Base-by-base conservation (phyloP, 345 rosid genomes). In the Odontarrhena argentea region DNA sequence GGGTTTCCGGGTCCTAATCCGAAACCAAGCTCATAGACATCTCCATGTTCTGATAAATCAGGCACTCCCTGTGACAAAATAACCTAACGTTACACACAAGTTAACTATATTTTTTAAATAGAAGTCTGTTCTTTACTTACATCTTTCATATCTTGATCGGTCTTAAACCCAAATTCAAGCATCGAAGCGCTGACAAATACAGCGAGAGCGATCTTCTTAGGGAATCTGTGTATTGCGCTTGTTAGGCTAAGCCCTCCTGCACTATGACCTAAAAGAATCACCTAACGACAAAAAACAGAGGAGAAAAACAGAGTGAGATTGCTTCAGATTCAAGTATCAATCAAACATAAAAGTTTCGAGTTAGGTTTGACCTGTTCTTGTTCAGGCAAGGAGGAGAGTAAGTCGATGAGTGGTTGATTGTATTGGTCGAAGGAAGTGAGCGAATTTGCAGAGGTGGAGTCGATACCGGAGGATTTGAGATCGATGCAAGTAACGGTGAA, bases 191-290 rank as follows among this genome's bases (percentile, higher is more conserved):
- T 91, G 47, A 92, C 49, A 42, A 79, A 92, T 2, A 87, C 89
- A 0, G 89, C 93, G 12, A 79, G 69, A n/a, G 68, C 63, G 49
- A 92, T 84, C 80, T 87, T 89, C 55, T 79, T 70, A 14, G 84
- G 69, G 35, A 86, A 89, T 65, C 65, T 80, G 43, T 80, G 81
- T 58, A 75, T 79, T 32, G 86, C 89, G 52, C 80, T 79, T 2
- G 96, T 92, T 42, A 92, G 63, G 60, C 86, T 87, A 38, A 92
- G 79, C 41, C 98, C 98, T 60, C 96, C 98, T 2, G 98, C 96
- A 63, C 98, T 92, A 54, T 92, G 98, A 1, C 96, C 98, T 9
- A 89, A 96, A 72, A 92, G 66, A 68, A 92, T 79, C 49, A 92
- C 98, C 98, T 92, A 70, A 7, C 24, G 60, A 56, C 9, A 38